Conservation (phyloP, 129 eudicot species). For the Dittrichia graveolens region DNA sequence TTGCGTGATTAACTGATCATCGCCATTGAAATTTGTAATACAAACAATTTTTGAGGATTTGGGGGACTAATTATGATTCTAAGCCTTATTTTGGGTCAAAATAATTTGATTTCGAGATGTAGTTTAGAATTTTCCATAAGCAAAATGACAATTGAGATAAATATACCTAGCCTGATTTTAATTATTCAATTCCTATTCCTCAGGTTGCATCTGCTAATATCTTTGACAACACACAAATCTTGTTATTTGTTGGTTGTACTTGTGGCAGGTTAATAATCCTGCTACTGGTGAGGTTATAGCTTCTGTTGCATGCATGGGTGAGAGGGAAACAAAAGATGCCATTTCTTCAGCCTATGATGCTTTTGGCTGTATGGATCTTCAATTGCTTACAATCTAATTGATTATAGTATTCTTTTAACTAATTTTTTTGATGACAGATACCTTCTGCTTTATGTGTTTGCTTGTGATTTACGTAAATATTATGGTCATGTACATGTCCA, state of each 20-base stretch:
- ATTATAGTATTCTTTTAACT: conserved; percentile 31
- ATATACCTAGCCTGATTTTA: no score
- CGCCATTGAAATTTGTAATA: not conserved
- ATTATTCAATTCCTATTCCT: no score
- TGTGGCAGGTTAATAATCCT: conserved; percentile 76
- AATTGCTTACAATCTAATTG: not conserved
- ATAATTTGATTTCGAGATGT: no score
- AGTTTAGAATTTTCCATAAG: no score
- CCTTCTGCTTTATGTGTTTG: conserved; percentile 45
- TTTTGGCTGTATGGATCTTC: conserved; percentile 45
- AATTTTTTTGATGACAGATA: conserved; percentile 18
- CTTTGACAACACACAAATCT: not conserved
- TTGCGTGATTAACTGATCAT: not conserved
- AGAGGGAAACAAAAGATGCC: conserved; percentile 74
- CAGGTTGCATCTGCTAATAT: no score
- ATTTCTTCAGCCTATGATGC: conserved; percentile 78
- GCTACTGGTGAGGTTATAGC: conserved; percentile 79
- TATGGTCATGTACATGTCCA: not conserved
- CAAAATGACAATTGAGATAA: no score
- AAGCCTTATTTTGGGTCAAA: no score
- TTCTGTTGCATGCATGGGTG: conserved; percentile 78
- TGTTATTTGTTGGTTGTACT: conserved; percentile 14
- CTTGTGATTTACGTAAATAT: not conserved
- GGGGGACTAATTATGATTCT: no score
- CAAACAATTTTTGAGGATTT: no score